A percentile compares a stretch with the other conserved stretches of the same genome.
Conservation (phyloP, 768 basidiomycete species). For the Lactarius hatsudake region DNA sequence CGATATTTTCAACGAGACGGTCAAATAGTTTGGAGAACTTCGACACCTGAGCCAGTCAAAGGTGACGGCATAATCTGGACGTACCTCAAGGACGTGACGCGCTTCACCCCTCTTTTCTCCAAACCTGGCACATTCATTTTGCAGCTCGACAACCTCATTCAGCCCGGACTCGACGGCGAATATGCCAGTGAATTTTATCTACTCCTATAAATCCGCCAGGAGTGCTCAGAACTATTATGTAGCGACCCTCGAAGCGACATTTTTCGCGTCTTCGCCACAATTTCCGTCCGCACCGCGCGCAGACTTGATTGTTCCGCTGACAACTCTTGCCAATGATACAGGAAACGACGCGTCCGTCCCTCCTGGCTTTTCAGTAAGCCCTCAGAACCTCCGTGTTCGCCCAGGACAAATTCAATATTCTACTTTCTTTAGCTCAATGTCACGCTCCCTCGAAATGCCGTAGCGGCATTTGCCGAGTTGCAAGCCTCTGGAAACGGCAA, state of each 20-base stretch:
- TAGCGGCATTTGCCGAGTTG: constrained; percentile 65
- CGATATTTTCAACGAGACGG: background rate
- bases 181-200: constrained; percentile 55
- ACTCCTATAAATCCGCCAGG: background rate
- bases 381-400: background rate
- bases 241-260: constrained; percentile 72
- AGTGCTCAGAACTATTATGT: background rate
- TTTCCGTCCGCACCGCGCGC: constrained; percentile 50
- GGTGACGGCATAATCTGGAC: constrained; percentile 77
- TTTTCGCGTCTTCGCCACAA: constrained; percentile 56
- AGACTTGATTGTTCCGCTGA: constrained; percentile 58
- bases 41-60: constrained; percentile 64
- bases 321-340: constrained; percentile 54
- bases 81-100: constrained; percentile 70
- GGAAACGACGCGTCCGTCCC: constrained; percentile 77
- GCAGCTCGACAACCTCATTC: constrained; percentile 67
- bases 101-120: constrained; percentile 67
- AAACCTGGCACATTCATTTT: constrained; percentile 67
- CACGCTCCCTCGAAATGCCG: constrained; percentile 66
- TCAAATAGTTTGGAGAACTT: constrained; percentile 68
- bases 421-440: constrained; percentile 50
- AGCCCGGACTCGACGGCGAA: constrained; percentile 55
- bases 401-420: background rate
- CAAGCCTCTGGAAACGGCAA: constrained; percentile 63
- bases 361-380: constrained; percentile 61